A percentile compares a stretch with the other conserved stretches of the same genome.
Evolutionary conservation across 331 rosid species (phyloP).

Genomic region (Arachis monticola): DNA sequence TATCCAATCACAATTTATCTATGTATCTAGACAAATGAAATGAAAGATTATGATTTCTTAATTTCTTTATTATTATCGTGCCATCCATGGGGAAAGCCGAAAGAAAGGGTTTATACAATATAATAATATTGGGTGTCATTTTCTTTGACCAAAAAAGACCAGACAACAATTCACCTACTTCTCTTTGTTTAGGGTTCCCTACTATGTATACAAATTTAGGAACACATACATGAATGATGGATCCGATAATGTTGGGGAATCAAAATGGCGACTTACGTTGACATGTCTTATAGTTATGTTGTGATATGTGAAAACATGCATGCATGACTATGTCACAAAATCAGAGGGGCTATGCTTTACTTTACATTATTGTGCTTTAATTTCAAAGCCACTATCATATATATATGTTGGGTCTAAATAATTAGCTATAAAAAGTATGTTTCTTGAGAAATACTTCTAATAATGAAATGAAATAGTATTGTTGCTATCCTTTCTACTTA

Average conservation of each 20-base stretch:
- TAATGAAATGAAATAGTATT: not conserved
- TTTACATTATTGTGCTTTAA: too few species aligned
- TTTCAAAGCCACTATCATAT: not conserved
- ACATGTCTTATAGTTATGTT: not conserved
- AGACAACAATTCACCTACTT: conserved; percentile 34
- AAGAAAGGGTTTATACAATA: not conserved
- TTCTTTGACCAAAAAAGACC: conserved; percentile 29
- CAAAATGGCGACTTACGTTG: conserved; percentile 9
- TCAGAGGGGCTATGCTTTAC: conserved; percentile 11
- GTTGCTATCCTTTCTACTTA: not conserved
- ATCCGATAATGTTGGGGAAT: conserved; percentile 23
- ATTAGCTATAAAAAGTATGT: not conserved
- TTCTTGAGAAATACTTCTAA: conserved; percentile 4
- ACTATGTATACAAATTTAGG: conserved; percentile 29
- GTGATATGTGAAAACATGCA: conserved; percentile 29
- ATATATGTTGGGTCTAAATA: not conserved
- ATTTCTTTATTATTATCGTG: not conserved
- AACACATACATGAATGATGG: conserved; percentile 40
- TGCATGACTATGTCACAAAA: conserved; percentile 16
- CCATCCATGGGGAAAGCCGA: not conserved
- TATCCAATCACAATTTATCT: conserved; percentile 19
- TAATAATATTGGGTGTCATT: conserved; percentile 26
- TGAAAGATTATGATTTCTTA: conserved; percentile 34
- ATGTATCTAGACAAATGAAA: conserved; percentile 20
- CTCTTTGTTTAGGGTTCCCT: conserved; percentile 2